Conservation (phyloP, 495 filamentous ascomycete species). For the Oidiodendron maius region DNA sequence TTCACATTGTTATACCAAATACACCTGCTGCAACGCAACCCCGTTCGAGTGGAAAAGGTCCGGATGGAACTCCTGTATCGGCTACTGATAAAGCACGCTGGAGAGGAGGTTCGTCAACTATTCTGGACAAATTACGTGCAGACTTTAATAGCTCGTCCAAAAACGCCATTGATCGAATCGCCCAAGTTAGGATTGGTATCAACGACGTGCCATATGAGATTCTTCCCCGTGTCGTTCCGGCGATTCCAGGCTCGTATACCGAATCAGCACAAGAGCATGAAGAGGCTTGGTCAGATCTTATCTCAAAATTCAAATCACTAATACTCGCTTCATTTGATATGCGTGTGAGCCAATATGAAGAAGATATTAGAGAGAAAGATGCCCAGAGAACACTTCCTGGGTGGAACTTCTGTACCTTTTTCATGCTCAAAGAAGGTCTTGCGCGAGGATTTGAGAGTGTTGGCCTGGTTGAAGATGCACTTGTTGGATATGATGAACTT, state of each 20-base stretch:
- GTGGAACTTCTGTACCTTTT: slow-evolving; percentile 99
- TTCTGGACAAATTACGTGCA: slow-evolving; percentile 82
- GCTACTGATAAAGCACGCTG: slow-evolving; percentile 57
- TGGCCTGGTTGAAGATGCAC: slow-evolving; percentile 88
- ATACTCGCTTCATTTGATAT: slow-evolving; percentile 88
- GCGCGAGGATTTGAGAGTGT: slow-evolving; percentile 94
- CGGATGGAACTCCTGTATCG: slow-evolving; percentile 30
- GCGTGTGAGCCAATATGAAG: slow-evolving; percentile 90
- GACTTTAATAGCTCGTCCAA: slow-evolving; percentile 91
- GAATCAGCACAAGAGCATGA: slow-evolving; percentile 66
- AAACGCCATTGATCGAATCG: slow-evolving; percentile 67
- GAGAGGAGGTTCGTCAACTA: slow-evolving; percentile 65
- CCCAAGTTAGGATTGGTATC: slow-evolving; percentile 73
- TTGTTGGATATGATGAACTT: slow-evolving; percentile 90
- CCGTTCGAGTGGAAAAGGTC: slow-evolving; percentile 36
- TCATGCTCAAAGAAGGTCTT: slow-evolving; percentile 92
- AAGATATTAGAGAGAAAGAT: slow-evolving; percentile 93
- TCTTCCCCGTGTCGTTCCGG: slow-evolving; percentile 48
- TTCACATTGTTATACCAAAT: slow-evolving; percentile 83
- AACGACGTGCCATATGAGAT: slow-evolving; percentile 54
- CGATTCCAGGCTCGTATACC: slow-evolving; percentile 48
- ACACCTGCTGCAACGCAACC: slow-evolving; percentile 70
- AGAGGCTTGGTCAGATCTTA: slow-evolving; percentile 72
- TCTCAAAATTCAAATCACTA: slow-evolving; percentile 77
- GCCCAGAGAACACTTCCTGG: slow-evolving; percentile 82